Base-by-base conservation (phyloP, 2,329 filamentous ascomycete genomes). In the Ophidiomyces ophidiicola region DNA sequence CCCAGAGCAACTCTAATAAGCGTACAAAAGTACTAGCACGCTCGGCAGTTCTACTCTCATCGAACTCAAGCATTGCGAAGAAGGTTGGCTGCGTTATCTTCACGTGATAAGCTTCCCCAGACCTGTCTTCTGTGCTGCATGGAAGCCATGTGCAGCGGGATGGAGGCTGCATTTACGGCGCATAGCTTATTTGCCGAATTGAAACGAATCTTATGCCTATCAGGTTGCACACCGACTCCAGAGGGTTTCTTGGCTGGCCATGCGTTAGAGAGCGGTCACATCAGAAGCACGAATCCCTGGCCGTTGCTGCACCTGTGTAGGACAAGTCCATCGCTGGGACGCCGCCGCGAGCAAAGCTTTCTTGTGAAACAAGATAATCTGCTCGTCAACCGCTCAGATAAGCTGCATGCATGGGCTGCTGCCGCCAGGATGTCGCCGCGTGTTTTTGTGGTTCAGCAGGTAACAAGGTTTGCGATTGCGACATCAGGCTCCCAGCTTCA, bases 391-490 rank as follows among this genome's bases (percentile, higher is more conserved):
- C 15, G 15, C 31, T 32, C 32, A 39, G 29, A 14, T 15, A n/a
- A n/a, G n/a, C n/a, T n/a, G n/a, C n/a, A n/a, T n/a, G n/a, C n/a
- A n/a, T n/a, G n/a, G n/a, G n/a, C n/a, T n/a, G n/a, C n/a, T n/a
- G n/a, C n/a, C 6, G 12, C 15, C 37, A 28, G 12, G 30, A 23
- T 20, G 32, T 21, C 23, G 28, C 20, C 23, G 20, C 21, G 20
- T 39, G 15, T 21, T 28, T 8, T 39, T 23, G 37, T 39, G 30
- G 19, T 26, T 17, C 26, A 26, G 15, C 30, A 26, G 21, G n/a
- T 31, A 32, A 33, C 37, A 39, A 39, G 30, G 37, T 39, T 39
- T 39, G 37, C 21, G 30, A 39, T 39, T 39, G 37, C 37, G 37
- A 39, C 37, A 39, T 39, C 29, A 39, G 37, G 37, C 37, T 39